Evolutionary conservation across 2,329 filamentous ascomycete genomes (phyloP).

Genomic region (Penicillium oxalicum): DNA sequence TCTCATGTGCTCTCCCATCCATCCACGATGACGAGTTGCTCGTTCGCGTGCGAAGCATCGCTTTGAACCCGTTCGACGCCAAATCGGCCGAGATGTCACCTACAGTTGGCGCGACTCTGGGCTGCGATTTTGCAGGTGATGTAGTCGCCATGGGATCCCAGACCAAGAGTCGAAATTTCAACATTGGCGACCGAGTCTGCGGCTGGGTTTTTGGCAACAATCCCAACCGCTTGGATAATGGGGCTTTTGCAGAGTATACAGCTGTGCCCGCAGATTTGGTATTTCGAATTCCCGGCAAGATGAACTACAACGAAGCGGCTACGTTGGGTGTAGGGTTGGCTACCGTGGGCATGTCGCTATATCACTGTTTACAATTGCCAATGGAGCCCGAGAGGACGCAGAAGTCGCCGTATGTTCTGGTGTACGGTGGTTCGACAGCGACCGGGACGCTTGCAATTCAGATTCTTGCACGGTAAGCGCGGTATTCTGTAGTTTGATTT

Average conservation of each 20-base stretch:
- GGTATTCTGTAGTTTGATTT: not conserved
- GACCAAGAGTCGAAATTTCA: too few species aligned
- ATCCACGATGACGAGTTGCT: slow-evolving; percentile 4
- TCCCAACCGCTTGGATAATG: slow-evolving; percentile 2
- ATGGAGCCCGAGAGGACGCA: not conserved
- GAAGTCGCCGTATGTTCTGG: slow-evolving; percentile 20
- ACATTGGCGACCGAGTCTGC: too few species aligned
- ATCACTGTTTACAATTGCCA: not conserved
- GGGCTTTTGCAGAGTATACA: slow-evolving; percentile 35
- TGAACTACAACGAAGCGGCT: slow-evolving; percentile 5
- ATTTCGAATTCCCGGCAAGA: slow-evolving; percentile 20
- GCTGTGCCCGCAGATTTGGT: slow-evolving; percentile 23
- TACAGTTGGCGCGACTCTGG: slow-evolving; percentile 6
- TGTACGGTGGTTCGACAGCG: slow-evolving; percentile 38
- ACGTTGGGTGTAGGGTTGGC: slow-evolving; percentile 1
- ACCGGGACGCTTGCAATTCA: slow-evolving; percentile 36
- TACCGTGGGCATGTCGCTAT: slow-evolving; percentile 7
- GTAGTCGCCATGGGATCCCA: slow-evolving; percentile 7
- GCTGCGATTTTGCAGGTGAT: slow-evolving; percentile 9
- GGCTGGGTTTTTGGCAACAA: too few species aligned
- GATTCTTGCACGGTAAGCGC: slow-evolving; percentile 31
- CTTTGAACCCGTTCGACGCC: slow-evolving; percentile 14
- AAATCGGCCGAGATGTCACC: slow-evolving; percentile 8
- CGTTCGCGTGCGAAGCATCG: slow-evolving; percentile 6
- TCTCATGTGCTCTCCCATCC: not conserved